Percentiles rank a stretch among this genome's conserved stretches.
Evolutionary conservation across 371 early-diverging fungal genomes (phyloP).

Genomic region (Rhizopus arrhizus): DNA sequence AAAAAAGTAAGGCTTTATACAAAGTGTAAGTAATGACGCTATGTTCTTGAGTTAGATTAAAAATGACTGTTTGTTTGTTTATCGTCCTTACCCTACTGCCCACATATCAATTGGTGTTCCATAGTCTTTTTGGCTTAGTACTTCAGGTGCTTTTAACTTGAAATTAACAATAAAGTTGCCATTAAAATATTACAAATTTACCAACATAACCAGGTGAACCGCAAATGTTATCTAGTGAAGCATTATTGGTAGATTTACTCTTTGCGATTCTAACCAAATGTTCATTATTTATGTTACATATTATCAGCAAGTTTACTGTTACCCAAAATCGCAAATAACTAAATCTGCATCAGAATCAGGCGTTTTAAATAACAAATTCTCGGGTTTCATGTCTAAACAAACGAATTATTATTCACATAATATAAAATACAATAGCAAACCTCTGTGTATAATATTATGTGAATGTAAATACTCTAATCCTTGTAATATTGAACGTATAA

Average conservation of each 20-base stretch:
- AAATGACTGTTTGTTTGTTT: background rate
- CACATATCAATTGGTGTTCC: conserved; percentile 85
- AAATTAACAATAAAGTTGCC: too few species aligned
- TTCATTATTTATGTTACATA: background rate
- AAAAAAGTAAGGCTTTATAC: conserved; percentile 30
- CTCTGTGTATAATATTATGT: conserved; percentile 74
- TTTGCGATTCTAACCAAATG: conserved; percentile 56
- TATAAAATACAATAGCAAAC: conserved; percentile 30
- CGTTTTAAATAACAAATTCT: conserved; percentile 75
- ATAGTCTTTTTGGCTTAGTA: conserved; percentile 69
- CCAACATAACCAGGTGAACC: conserved; percentile 64
- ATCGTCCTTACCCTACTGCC: conserved; percentile 57
- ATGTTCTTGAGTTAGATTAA: background rate
- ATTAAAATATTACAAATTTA: conserved; percentile 9
- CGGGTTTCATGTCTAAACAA: conserved; percentile 76
- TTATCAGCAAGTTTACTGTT: conserved; percentile 2
- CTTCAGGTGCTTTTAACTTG: conserved; percentile 71
- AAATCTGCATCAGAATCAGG: conserved; percentile 59
- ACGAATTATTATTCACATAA: background rate
- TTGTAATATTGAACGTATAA: conserved; percentile 66
- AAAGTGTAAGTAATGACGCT: conserved; percentile 74
- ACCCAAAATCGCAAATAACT: conserved; percentile 73
- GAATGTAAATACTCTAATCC: conserved; percentile 79
- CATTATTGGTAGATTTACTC: conserved; percentile 41
- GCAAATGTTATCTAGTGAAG: conserved; percentile 61